phyloP scores from a whole-genome alignment of 2,329 filamentous ascomycete species.

The Arachnopeziza araneosa region DNA sequence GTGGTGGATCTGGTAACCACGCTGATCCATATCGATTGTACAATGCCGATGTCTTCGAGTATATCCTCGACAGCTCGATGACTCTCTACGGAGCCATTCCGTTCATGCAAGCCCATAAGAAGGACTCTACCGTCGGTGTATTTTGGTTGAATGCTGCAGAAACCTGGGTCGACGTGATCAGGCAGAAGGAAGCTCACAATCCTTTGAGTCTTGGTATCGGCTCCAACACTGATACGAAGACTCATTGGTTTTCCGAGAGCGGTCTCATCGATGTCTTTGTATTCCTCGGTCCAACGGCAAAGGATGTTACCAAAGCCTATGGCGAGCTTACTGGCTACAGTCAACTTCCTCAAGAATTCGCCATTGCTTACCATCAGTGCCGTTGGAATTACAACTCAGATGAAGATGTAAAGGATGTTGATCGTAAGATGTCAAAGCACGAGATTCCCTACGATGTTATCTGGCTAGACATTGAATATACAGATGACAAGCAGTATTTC shows the following conservation, averaged over 20 bases:
- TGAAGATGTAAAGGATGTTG: slow-evolving; percentile 94
- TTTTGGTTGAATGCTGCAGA: slow-evolving; percentile 98
- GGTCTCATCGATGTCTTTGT: slow-evolving; percentile 90
- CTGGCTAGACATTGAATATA: slow-evolving; percentile 98
- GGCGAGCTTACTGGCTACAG: slow-evolving; percentile 88
- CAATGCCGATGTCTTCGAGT: slow-evolving; percentile 97
- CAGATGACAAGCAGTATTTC: slow-evolving; percentile 95
- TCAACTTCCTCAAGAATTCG: slow-evolving; percentile 85
- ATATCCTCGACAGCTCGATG: slow-evolving; percentile 95
- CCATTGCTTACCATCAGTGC: slow-evolving; percentile 93
- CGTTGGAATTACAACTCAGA: slow-evolving; percentile 99
- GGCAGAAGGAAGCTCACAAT: slow-evolving; percentile 67
- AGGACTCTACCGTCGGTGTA: slow-evolving; percentile 87
- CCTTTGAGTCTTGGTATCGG: slow-evolving; percentile 68
- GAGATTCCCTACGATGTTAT: slow-evolving; percentile 98
- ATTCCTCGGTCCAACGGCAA: slow-evolving; percentile 82
- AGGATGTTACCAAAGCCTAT: slow-evolving; percentile 76
- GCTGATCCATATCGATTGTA: slow-evolving; percentile 89
- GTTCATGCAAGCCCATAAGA: slow-evolving; percentile 95
- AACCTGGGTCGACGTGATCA: slow-evolving; percentile 94
- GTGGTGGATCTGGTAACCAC: slow-evolving; percentile 80
- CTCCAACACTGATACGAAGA: slow-evolving; percentile 71
- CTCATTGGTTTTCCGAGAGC: slow-evolving; percentile 94
- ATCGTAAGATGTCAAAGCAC: slow-evolving; percentile 91
- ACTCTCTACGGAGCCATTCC: slow-evolving; percentile 96